These are phyloP conservation scores for Aspergillus nomiae DNA, from an alignment of 2,329 filamentous ascomycete species.

Conservation along the genomic window DNA sequence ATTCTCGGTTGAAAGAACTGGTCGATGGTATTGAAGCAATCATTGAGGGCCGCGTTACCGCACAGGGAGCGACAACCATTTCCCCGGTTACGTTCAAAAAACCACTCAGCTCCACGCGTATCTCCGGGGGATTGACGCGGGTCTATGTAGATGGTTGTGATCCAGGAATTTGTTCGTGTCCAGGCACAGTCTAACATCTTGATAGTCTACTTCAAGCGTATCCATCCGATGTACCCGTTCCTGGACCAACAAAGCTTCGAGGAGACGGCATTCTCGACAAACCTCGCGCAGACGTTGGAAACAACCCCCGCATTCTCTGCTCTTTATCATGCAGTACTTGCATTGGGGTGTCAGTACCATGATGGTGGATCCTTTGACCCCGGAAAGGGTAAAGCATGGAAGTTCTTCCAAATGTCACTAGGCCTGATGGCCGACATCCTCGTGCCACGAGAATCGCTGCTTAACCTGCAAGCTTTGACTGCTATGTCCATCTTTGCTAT, in stretches of 20 bases:
- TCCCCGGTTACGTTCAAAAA: constrained; percentile 1
- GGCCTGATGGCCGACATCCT: not conserved
- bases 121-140: not conserved
- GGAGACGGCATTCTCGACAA: constrained; percentile 42
- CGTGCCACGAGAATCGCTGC: not conserved
- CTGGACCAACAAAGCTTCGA: constrained; percentile 41
- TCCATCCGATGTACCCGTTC: constrained; percentile 46
- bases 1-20: not conserved
- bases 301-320: constrained; percentile 51
- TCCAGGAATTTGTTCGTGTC: too few species aligned
- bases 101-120: not conserved
- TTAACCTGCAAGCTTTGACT: not conserved
- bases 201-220: constrained; percentile 41
- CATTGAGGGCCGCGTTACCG: not conserved
- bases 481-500: not conserved
- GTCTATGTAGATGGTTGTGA: not conserved
- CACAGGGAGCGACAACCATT: not conserved
- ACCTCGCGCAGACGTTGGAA: constrained; percentile 55
- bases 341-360: constrained; percentile 40
- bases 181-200: not conserved
- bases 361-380: constrained; percentile 6
- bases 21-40: not conserved
- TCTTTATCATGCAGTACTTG: constrained; percentile 40
- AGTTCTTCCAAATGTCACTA: constrained; percentile 3
- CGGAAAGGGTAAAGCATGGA: not conserved